These are phyloP conservation scores for Mrakia frigida DNA, from an alignment of 768 basidiomycete species.

Conservation along the genomic window DNA sequence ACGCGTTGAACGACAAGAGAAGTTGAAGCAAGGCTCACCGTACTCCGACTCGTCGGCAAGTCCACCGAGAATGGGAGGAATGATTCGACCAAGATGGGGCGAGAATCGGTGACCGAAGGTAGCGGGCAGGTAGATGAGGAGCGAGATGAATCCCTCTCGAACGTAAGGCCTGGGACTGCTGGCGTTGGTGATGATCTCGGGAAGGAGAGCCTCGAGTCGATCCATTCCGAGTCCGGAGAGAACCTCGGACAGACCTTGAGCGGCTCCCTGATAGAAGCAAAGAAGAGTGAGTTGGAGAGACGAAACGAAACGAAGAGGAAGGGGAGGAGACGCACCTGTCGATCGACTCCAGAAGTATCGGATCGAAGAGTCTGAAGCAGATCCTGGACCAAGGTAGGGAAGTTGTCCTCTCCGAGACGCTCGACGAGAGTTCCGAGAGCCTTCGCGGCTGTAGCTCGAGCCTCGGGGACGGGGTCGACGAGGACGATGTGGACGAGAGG, in stretches of 20 bases:
- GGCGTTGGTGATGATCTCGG: conserved; percentile 87
- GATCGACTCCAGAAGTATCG: conserved; percentile 89
- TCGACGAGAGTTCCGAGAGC: conserved; percentile 94
- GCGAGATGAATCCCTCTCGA: conserved; percentile 96
- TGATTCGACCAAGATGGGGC: conserved; percentile 90
- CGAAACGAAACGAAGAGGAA: not conserved
- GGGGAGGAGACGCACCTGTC: conserved; percentile 50
- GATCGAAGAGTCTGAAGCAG: conserved; percentile 81
- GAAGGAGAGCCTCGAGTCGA: conserved; percentile 80
- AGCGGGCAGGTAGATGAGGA: conserved; percentile 88
- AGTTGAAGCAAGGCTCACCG: conserved; percentile 34
- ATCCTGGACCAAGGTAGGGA: conserved; percentile 91
- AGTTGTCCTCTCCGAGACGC: conserved; percentile 85
- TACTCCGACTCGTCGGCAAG: conserved; percentile 89
- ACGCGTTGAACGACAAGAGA: too few species aligned
- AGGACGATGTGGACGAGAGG: conserved; percentile 89
- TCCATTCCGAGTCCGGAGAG: conserved; percentile 97
- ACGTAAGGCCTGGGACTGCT: conserved; percentile 84
- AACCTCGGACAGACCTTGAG: conserved; percentile 93
- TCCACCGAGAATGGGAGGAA: conserved; percentile 83
- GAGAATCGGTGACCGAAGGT: conserved; percentile 96
- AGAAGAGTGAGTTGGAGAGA: too few species aligned
- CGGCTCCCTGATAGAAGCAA: conserved; percentile 58
- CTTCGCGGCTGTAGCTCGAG: conserved; percentile 93
- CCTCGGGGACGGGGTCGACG: conserved; percentile 95